These are phyloP conservation scores for Fomitopsis palustris DNA, from an alignment of 1,284 basidiomycete genomes.

Conservation along the genomic window DNA sequence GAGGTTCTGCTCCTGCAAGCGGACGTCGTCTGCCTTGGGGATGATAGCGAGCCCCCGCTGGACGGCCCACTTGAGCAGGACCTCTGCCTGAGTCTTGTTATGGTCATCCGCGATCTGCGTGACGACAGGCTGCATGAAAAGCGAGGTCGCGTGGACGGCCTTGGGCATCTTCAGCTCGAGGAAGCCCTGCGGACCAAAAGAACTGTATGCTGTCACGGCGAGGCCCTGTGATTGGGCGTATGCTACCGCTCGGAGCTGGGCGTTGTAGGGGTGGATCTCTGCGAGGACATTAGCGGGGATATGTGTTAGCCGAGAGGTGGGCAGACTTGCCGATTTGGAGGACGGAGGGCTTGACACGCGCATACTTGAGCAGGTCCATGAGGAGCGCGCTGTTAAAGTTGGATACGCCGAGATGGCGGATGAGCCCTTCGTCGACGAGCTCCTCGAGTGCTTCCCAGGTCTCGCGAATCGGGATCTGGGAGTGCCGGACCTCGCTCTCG, in stretches of 20 bases:
- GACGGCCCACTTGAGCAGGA: constrained; percentile 22
- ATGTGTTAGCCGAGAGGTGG: neutral
- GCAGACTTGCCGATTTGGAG: constrained; percentile 21
- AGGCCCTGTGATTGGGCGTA: constrained; percentile 19
- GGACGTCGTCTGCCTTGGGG: constrained; percentile 20
- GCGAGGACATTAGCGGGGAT: neutral
- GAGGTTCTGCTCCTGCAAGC: constrained; percentile 20
- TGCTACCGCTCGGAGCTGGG: constrained; percentile 16
- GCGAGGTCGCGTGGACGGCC: constrained; percentile 15
- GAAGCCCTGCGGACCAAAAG: constrained; percentile 25
- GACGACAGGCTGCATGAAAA: constrained; percentile 22
- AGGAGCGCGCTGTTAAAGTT: constrained; percentile 23
- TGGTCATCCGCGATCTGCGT: constrained; percentile 18
- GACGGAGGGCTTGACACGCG: constrained; percentile 21
- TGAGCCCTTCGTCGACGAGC: constrained; percentile 22
- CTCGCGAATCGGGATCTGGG: constrained; percentile 20
- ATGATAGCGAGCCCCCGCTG: constrained; percentile 24
- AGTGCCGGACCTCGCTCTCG: constrained; percentile 21
- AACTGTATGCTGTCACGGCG: constrained; percentile 24
- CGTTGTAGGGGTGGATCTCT: constrained; percentile 26
- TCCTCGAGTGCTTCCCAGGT: constrained; percentile 25
- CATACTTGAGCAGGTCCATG: constrained; percentile 24
- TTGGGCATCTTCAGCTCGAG: constrained; percentile 20
- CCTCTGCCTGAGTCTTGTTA: constrained; percentile 17
- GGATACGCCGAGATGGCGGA: constrained; percentile 23